These are phyloP conservation scores for Trifolium dubium DNA, from an alignment of 306 rosid genomes.

Conservation along the genomic window DNA sequence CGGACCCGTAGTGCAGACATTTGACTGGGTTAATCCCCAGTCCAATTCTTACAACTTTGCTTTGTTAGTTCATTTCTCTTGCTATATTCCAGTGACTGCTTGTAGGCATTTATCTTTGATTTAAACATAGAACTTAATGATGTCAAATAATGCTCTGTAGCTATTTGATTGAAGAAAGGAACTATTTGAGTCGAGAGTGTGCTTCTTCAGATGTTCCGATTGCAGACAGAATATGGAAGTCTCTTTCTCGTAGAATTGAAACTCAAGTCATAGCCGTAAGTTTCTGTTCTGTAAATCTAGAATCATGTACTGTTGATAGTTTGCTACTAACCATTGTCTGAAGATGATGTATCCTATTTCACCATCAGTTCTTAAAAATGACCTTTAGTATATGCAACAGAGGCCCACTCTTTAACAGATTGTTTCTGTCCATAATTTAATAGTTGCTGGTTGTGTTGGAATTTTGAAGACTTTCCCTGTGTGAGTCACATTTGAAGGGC, in stretches of 20 bases:
- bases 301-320: slow-evolving; percentile 11
- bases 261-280: slow-evolving; percentile 59
- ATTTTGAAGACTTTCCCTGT: not conserved
- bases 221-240: slow-evolving; percentile 68
- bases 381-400: slow-evolving; percentile 14
- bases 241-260: slow-evolving; percentile 73
- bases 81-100: slow-evolving; percentile 15
- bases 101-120: slow-evolving; percentile 9
- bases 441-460: slow-evolving; percentile 18
- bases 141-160: slow-evolving; percentile 57
- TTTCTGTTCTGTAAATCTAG: slow-evolving; percentile 23
- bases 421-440: slow-evolving; percentile 11
- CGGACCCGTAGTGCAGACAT: not conserved
- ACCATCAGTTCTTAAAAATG: slow-evolving; percentile 1
- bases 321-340: slow-evolving; percentile 17
- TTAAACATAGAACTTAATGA: slow-evolving; percentile 37
- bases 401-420: slow-evolving; percentile 7
- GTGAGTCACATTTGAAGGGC: slow-evolving; percentile 23
- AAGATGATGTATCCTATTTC: slow-evolving; percentile 23
- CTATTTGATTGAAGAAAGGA: slow-evolving; percentile 76
- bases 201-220: slow-evolving; percentile 64
- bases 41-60: not conserved
- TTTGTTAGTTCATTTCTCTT: slow-evolving; percentile 29
- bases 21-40: slow-evolving; percentile 19
- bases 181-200: slow-evolving; percentile 56